A percentile compares a stretch with the other conserved stretches of the same genome.
Conservation (phyloP, 768 basidiomycete genomes). For the Trametes cinnabarina region DNA sequence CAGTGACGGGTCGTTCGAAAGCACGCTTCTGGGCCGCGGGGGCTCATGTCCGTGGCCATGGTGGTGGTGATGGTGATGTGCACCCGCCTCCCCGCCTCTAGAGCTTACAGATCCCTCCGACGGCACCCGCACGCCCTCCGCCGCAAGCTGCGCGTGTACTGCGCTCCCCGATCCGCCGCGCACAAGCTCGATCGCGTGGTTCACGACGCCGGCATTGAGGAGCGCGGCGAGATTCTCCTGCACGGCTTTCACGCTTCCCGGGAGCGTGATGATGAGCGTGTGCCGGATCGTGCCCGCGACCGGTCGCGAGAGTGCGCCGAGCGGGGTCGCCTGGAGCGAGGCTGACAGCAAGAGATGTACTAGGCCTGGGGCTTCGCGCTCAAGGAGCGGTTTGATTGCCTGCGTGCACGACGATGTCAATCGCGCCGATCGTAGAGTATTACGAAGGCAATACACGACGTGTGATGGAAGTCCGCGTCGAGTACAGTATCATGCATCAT, state of each 20-base stretch:
- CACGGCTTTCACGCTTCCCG: slow-evolving; percentile 84
- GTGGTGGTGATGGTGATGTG: slow-evolving; percentile 37
- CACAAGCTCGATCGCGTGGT: slow-evolving; percentile 72
- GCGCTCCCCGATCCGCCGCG: slow-evolving; percentile 62
- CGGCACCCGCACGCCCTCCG: slow-evolving; percentile 25
- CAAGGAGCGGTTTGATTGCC: slow-evolving; percentile 63
- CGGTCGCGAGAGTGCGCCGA: slow-evolving; percentile 82
- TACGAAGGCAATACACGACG: neutral
- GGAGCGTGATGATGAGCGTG: slow-evolving; percentile 76
- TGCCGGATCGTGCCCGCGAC: slow-evolving; percentile 69
- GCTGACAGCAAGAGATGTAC: slow-evolving; percentile 68
- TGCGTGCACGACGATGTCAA: slow-evolving; percentile 24
- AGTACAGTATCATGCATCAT: no score
- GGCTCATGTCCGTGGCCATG: slow-evolving; percentile 37
- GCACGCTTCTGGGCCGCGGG: slow-evolving; percentile 54
- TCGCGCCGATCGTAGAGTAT: neutral
- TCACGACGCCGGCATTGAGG: slow-evolving; percentile 53
- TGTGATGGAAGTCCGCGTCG: no score
- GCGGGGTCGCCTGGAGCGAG: slow-evolving; percentile 71
- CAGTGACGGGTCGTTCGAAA: slow-evolving; percentile 69
- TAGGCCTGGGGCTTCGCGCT: slow-evolving; percentile 67
- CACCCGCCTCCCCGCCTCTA: neutral
- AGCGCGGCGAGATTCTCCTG: slow-evolving; percentile 71
- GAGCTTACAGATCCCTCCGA: slow-evolving; percentile 23
- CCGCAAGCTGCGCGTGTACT: slow-evolving; percentile 53